Base-by-base conservation (phyloP, 2,329 filamentous ascomycete genomes). In the Pseudovirgaria hyperparasitica region DNA sequence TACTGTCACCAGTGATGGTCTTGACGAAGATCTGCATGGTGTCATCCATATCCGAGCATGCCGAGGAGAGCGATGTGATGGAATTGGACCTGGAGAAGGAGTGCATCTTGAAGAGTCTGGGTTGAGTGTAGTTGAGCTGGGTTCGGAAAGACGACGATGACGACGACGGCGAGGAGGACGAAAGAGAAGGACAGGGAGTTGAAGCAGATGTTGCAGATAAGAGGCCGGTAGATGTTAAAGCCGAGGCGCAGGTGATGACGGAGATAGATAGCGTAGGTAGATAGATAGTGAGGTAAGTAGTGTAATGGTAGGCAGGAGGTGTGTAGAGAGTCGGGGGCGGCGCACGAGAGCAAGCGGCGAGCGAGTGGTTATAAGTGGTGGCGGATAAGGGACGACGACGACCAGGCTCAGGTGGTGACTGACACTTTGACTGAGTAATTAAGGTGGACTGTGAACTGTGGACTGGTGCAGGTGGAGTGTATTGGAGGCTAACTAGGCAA, bases 1-100 rank as follows among this genome's bases (percentile, higher is more conserved):
- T 57, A 73, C 70, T 72, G 48, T 63, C 60, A 39, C 68, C 69
- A 19, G 63, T 58, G 26, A 70, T 53, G 43, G 63, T 65, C 55
- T 70, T 72, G 50, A 73, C 62, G 52, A 73, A 72, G 51, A 74
- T 68, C 46, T 70, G 66, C 55, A 71, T 70, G 20, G 59, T 69
- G 27, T 66, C 59, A 31, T 67, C 61, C 21, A 48, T 45, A 18
- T 55, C 55, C 24, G 51, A 52, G 33, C 47, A 47, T 25, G 46
- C 39, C 18, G 55, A 57, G 42, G 50, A 52, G 42, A 56, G 42
- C 45, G 54, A 60, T 31, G 52, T 52, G 43, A 58, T 50, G 50
- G 52, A 55, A 42, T 27, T 33, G 31, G 26, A 30, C 41, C 53
- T 48, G 53, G 44, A 36, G 25, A 49, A 39, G 37, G 46, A 46